These are phyloP conservation scores for Cutaneotrichosporon curvatum DNA, from an alignment of 1,284 basidiomycete species.

Conservation along the genomic window DNA sequence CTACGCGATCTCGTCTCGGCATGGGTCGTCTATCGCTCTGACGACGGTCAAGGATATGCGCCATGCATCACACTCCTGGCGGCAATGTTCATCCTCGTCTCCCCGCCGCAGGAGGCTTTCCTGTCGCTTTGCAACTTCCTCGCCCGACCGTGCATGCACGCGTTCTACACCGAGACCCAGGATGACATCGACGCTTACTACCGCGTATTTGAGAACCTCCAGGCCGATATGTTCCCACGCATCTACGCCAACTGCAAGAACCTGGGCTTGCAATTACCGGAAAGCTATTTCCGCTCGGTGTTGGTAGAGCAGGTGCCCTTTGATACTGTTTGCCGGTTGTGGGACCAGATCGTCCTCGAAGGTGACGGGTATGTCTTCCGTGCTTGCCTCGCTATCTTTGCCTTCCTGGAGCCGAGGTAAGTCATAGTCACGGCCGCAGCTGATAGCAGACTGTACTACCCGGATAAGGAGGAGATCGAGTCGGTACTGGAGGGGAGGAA, in stretches of 20 bases:
- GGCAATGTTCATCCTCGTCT: conserved; percentile 83
- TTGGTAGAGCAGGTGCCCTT: conserved; percentile 83
- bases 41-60: conserved; percentile 75
- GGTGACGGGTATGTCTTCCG: conserved; percentile 59
- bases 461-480: conserved; percentile 57
- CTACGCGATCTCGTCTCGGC: conserved; percentile 80
- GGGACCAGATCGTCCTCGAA: conserved; percentile 57
- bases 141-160: conserved; percentile 73
- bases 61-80: conserved; percentile 54
- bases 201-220: conserved; percentile 43
- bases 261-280: conserved; percentile 45
- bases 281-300: conserved; percentile 66
- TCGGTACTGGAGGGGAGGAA: conserved; percentile 66
- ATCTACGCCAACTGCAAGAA: conserved; percentile 95
- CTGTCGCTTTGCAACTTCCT: conserved; percentile 81
- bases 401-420: conserved; percentile 69
- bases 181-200: conserved; percentile 68
- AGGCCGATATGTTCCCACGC: conserved; percentile 66
- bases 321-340: conserved; percentile 75
- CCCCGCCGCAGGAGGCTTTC: conserved; percentile 68
- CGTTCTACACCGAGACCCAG: conserved; percentile 71
- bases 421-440: conserved; percentile 1
- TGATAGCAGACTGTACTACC: conserved; percentile 37
- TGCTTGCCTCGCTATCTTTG: conserved; percentile 71
- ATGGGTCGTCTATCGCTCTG: conserved; percentile 83